These are phyloP conservation scores for Pseudotsuga menziesii DNA, from an alignment of 75 land plant genomes.

Conservation along the genomic window DNA sequence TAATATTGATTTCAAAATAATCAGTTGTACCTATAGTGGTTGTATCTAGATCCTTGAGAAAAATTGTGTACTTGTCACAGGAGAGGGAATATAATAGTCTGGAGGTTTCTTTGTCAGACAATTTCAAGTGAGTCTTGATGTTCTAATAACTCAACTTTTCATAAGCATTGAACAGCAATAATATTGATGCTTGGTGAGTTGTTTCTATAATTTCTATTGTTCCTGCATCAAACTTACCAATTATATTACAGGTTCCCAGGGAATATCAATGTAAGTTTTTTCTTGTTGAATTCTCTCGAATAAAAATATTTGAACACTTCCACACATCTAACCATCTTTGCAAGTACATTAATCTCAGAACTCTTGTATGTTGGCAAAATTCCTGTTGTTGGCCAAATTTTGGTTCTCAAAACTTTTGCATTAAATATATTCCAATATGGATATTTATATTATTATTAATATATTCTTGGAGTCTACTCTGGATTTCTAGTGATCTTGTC, in stretches of 20 bases:
- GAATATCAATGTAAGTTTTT: conserved; percentile 92
- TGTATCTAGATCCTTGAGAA: no score
- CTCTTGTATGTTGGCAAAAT: conserved; percentile 28
- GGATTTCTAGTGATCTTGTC: conserved; percentile 13
- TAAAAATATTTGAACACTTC: conserved; percentile 76
- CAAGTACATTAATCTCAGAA: conserved; percentile 76
- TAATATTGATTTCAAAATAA: no score
- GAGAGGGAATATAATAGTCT: conserved; percentile 75
- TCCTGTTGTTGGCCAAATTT: conserved; percentile 83
- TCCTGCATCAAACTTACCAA: conserved; percentile 8
- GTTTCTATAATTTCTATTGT: no score
- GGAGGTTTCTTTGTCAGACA: conserved; percentile 76
- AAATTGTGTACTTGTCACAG: no score
- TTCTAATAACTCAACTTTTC: conserved; percentile 80
- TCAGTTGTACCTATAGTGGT: no score
- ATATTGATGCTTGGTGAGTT: no score
- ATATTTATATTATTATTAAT: conserved; percentile 5
- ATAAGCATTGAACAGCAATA: conserved; percentile 11
- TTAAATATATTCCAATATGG: conserved; percentile 81
- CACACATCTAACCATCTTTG: conserved; percentile 83
- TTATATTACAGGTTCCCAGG: conserved; percentile 74
- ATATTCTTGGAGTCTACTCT: conserved; percentile 14
- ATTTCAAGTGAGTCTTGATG: conserved; percentile 72
- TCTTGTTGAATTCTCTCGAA: conserved; percentile 64
- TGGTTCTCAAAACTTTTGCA: conserved; percentile 84